Evolutionary conservation across 176 grass and related monocot species (phyloP).

Genomic region (Pontederia crassipes): DNA sequence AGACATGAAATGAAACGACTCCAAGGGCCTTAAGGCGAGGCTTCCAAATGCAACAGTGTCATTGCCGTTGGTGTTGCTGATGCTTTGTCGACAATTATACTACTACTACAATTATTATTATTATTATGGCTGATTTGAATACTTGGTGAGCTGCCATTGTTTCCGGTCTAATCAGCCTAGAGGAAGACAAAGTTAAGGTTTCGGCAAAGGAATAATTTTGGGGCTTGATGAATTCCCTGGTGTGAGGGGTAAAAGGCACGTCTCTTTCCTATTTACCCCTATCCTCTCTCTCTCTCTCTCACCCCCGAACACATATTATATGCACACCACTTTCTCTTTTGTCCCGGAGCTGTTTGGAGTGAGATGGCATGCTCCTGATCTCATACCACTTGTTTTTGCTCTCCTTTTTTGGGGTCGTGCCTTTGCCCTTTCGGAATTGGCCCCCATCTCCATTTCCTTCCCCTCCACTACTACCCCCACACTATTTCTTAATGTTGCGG

Average conservation of each 20-base stretch:
- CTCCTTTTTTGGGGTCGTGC: too few relatives aligned
- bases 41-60: background rate
- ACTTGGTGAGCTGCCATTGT: background rate
- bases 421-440: too few relatives aligned
- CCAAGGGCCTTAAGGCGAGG: too few relatives aligned
- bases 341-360: constrained; percentile 1
- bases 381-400: background rate
- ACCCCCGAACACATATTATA: too few relatives aligned
- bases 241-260: background rate
- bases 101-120: background rate
- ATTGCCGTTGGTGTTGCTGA: background rate
- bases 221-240: constrained; percentile 1
- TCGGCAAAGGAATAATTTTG: constrained; percentile 2
- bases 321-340: background rate
- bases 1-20: too few relatives aligned
- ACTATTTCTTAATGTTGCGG: too few relatives aligned
- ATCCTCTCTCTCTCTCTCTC: too few relatives aligned
- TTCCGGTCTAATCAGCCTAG: background rate
- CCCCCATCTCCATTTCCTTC: too few relatives aligned
- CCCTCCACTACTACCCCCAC: too few relatives aligned
- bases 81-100: background rate
- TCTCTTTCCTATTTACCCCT: background rate
- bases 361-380: background rate
- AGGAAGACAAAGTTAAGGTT: constrained; percentile 8
- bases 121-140: too few relatives aligned